These are phyloP conservation scores for Fusarium heterosporum DNA, from an alignment of 2,329 filamentous ascomycete genomes.

Conservation along the genomic window DNA sequence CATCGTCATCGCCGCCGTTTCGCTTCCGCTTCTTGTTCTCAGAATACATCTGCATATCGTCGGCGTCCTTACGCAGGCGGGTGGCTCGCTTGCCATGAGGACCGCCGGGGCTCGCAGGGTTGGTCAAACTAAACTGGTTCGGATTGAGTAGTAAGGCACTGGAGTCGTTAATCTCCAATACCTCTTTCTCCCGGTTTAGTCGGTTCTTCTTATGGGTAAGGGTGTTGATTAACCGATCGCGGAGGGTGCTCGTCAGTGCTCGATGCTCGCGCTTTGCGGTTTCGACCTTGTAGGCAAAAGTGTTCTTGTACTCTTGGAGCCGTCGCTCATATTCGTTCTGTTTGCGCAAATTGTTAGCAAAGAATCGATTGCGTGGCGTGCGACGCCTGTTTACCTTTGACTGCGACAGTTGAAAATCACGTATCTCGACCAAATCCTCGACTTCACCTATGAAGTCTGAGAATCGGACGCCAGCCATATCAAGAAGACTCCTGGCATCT, in stretches of 20 bases:
- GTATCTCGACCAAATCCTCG: conserved; percentile 87
- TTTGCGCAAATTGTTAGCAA: conserved; percentile 30
- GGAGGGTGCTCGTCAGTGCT: conserved; percentile 69
- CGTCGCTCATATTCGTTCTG: conserved; percentile 74
- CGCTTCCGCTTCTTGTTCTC: conserved; percentile 73
- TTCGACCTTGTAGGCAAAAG: conserved; percentile 70
- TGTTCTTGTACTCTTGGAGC: conserved; percentile 68
- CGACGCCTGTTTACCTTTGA: conserved; percentile 74
- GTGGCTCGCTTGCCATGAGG: conserved; percentile 73
- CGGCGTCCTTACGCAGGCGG: conserved; percentile 69
- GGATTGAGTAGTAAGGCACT: conserved; percentile 74
- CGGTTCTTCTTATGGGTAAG: conserved; percentile 73
- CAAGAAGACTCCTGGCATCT: conserved; percentile 67
- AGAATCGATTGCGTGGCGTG: conserved; percentile 3
- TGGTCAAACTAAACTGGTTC: conserved; percentile 74
- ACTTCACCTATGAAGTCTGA: conserved; percentile 86
- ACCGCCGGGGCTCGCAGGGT: conserved; percentile 72
- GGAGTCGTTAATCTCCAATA: conserved; percentile 74
- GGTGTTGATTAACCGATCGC: conserved; percentile 75
- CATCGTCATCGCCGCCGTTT: conserved; percentile 70
- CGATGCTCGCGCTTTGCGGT: conserved; percentile 72
- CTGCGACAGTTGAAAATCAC: conserved; percentile 84
- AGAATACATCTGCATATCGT: conserved; percentile 66
- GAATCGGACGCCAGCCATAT: conserved; percentile 86
- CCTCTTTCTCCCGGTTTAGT: conserved; percentile 74